These are phyloP conservation scores for Candida pini DNA, from an alignment of 805 yeast genomes.

Conservation along the genomic window DNA sequence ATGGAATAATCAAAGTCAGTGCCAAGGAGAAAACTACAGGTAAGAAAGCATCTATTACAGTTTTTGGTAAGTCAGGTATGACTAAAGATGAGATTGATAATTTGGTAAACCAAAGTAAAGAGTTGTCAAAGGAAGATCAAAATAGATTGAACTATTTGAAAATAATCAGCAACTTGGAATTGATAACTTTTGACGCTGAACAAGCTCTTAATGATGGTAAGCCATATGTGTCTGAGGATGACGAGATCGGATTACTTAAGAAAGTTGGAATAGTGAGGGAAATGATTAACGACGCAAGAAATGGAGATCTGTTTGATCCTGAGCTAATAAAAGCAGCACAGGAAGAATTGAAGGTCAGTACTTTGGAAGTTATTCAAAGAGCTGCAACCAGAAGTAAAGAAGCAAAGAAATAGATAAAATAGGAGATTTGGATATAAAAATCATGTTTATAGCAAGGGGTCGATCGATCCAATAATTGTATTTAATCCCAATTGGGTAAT, in stretches of 20 bases:
- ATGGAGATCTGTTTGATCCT: constrained; percentile 24
- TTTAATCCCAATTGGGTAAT: too few species aligned
- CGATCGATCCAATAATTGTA: too few species aligned
- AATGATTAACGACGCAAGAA: constrained; percentile 27
- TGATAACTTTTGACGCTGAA: constrained; percentile 31
- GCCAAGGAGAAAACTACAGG: constrained; percentile 91
- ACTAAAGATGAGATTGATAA: constrained; percentile 85
- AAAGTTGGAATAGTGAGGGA: constrained; percentile 21
- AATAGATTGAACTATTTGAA: constrained; percentile 47
- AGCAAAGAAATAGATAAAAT: constrained; percentile 1
- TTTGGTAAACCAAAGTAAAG: constrained; percentile 88
- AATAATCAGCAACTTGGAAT: constrained; percentile 58
- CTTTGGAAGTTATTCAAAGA: constrained; percentile 20
- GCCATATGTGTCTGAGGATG: constrained; percentile 13
- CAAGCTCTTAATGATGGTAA: constrained; percentile 26
- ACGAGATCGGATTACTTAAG: constrained; percentile 9
- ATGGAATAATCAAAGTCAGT: constrained; percentile 93
- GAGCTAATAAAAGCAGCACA: constrained; percentile 29
- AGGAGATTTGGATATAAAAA: too few species aligned
- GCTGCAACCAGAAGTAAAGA: constrained; percentile 23
- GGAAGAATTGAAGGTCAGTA: constrained; percentile 28
- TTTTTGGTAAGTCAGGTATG: constrained; percentile 92
- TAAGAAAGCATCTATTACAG: constrained; percentile 93
- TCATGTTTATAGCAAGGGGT: too few species aligned
- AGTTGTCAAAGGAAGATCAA: constrained; percentile 75